These are phyloP conservation scores for Sporothrix variecibatus DNA, from an alignment of 2,329 filamentous ascomycete species.

Conservation along the genomic window DNA sequence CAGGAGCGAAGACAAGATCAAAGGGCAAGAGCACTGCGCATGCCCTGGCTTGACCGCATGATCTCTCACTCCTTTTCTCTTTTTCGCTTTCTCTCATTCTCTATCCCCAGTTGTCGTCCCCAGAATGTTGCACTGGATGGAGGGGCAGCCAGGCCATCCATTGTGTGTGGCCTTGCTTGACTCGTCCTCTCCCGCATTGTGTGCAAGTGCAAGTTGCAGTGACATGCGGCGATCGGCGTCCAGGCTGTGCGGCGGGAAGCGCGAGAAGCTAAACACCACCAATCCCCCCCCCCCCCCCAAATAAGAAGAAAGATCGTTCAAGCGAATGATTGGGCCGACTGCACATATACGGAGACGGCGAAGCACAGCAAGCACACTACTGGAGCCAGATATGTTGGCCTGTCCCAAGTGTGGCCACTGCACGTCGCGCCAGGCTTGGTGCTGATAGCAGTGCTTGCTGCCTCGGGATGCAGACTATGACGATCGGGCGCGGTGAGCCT, in stretches of 20 bases:
- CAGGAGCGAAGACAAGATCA: neutral
- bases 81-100: neutral
- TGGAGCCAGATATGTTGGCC: neutral
- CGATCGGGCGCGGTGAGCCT: conserved; percentile 9
- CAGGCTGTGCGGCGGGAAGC: conserved; percentile 1
- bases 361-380: neutral
- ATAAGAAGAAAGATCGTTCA: neutral
- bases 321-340: neutral
- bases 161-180: neutral
- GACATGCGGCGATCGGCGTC: conserved; percentile 1
- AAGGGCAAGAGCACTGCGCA: neutral
- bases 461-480: neutral
- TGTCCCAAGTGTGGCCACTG: neutral
- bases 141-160: neutral
- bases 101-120: neutral
- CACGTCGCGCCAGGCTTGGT: neutral
- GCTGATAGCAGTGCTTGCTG: neutral
- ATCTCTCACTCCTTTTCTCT: neutral
- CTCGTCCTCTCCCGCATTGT: neutral
- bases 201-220: neutral
- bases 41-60: neutral
- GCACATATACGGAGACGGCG: neutral
- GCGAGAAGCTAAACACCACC: neutral
- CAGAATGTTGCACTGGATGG: neutral
- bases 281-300: neutral